These are phyloP conservation scores for Durio zibethinus DNA, from an alignment of 345 rosid genomes.

Conservation along the genomic window DNA sequence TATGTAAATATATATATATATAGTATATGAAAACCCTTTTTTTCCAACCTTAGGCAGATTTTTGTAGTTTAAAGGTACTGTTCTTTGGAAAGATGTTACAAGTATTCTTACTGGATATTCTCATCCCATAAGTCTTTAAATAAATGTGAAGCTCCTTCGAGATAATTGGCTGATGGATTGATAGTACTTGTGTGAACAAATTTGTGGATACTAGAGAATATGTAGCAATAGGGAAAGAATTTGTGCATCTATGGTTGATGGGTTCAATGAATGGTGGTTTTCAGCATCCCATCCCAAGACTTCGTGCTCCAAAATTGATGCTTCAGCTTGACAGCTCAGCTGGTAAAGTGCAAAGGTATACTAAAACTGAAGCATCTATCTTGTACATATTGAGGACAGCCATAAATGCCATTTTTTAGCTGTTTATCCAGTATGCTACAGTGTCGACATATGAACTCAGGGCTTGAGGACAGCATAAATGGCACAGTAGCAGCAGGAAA, in stretches of 20 bases:
- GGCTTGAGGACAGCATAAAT: not conserved
- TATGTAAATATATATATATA: too few relatives aligned
- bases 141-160: not conserved
- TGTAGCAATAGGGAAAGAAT: not conserved
- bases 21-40: not conserved
- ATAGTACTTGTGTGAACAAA: not conserved
- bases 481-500: not conserved
- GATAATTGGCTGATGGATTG: not conserved
- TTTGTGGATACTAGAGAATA: not conserved
- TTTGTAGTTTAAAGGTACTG: not conserved
- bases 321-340: not conserved
- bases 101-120: not conserved
- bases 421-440: not conserved
- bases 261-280: not conserved
- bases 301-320: not conserved
- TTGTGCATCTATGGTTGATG: not conserved
- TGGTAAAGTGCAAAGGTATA: not conserved
- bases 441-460: not conserved
- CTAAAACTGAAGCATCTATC: not conserved
- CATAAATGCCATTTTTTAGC: not conserved
- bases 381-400: not conserved
- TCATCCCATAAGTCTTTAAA: not conserved
- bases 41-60: not conserved
- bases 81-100: not conserved
- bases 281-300: constrained; percentile 6